Percentiles rank a stretch among this genome's conserved stretches.
These are phyloP conservation scores for Panaeolus cyanescens DNA, from an alignment of 768 basidiomycete species.

Conservation along the genomic window DNA sequence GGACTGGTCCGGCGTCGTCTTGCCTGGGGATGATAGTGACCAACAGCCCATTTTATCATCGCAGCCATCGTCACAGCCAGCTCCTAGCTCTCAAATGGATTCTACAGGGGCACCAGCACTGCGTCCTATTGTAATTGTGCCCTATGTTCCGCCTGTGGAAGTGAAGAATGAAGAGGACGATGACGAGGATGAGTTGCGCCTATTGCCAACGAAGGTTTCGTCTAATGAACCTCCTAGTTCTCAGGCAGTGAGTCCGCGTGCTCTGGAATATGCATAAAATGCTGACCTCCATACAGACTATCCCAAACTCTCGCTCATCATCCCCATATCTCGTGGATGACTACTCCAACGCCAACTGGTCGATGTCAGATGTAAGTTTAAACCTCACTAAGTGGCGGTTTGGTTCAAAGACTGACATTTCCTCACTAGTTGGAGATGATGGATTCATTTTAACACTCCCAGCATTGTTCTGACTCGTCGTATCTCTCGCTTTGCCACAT, in stretches of 20 bases:
- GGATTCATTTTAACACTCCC: background rate
- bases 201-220: background rate
- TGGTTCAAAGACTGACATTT: too few species aligned
- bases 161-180: background rate
- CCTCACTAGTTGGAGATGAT: background rate
- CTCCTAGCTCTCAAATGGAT: background rate
- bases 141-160: background rate
- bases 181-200: background rate
- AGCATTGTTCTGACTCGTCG: too few species aligned
- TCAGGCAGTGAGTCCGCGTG: background rate
- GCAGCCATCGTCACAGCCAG: background rate
- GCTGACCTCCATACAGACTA: too few species aligned
- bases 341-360: background rate
- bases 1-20: conserved; percentile 4
- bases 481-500: too few species aligned
- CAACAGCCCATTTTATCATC: background rate
- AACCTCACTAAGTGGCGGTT: too few species aligned
- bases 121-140: background rate
- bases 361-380: background rate
- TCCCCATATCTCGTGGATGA: background rate
- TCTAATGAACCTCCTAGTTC: background rate
- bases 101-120: background rate
- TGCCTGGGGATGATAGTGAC: background rate
- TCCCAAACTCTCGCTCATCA: background rate
- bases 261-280: too few species aligned